Percentiles rank a stretch among this genome's conserved stretches.
These are phyloP conservation scores for Starmerella sirachaensis DNA, from an alignment of 805 yeast genomes.

Conservation along the genomic window DNA sequence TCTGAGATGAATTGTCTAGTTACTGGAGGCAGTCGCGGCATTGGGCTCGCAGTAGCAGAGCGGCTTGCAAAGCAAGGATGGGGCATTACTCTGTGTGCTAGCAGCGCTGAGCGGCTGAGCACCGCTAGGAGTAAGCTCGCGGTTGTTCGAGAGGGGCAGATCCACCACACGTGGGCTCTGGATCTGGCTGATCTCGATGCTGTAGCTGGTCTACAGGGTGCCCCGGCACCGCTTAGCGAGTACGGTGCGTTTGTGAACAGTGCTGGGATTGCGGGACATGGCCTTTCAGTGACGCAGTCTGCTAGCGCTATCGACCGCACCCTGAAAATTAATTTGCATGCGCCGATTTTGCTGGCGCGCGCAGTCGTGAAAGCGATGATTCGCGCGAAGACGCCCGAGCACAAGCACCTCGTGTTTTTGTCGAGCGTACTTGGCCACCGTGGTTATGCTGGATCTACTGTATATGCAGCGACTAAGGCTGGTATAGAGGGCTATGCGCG, in stretches of 20 bases:
- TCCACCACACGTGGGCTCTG: slow-evolving; percentile 14
- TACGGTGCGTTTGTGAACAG: slow-evolving; percentile 32
- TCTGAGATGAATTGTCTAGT: slow-evolving; percentile 24
- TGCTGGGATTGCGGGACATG: slow-evolving; percentile 49
- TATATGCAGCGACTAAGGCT: slow-evolving; percentile 59
- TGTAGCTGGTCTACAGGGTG: slow-evolving; percentile 3
- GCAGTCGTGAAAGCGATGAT: slow-evolving; percentile 42
- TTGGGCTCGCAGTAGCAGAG: slow-evolving; percentile 48
- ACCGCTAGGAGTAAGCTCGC: slow-evolving; percentile 22
- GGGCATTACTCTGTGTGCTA: slow-evolving; percentile 39
- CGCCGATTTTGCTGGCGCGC: slow-evolving; percentile 51
- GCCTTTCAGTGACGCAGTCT: slow-evolving; percentile 37
- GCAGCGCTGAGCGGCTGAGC: slow-evolving; percentile 33
- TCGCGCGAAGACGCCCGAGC: slow-evolving; percentile 20
- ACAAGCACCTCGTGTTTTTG: slow-evolving; percentile 41
- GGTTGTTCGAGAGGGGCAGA: slow-evolving; percentile 7
- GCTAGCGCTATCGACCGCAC: slow-evolving; percentile 35
- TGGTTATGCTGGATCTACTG: slow-evolving; percentile 42
- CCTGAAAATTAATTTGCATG: slow-evolving; percentile 44
- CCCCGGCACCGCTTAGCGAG: slow-evolving; percentile 32
- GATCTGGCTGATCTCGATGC: slow-evolving; percentile 16
- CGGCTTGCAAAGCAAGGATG: slow-evolving; percentile 42
- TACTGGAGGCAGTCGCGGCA: slow-evolving; percentile 62
- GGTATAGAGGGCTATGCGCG: slow-evolving; percentile 55
- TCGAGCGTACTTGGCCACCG: slow-evolving; percentile 45